Conservation (phyloP, 1,284 basidiomycete genomes). For the Sanghuangporus baumii region DNA sequence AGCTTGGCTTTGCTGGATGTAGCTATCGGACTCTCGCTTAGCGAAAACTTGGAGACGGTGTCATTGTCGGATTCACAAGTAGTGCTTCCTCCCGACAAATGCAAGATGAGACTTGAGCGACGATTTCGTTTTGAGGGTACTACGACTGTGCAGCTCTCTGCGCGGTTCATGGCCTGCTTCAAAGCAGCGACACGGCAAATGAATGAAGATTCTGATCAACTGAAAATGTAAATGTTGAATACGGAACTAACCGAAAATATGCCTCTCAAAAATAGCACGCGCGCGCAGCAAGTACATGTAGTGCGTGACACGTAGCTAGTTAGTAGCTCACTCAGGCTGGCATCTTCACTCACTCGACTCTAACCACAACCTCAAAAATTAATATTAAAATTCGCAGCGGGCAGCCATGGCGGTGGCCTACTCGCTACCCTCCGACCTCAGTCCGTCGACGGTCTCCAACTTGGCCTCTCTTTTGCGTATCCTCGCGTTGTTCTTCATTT, state of each 20-base stretch:
- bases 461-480: constrained; percentile 82
- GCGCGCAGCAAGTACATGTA: constrained; percentile 2
- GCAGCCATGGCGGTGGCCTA: constrained; percentile 60
- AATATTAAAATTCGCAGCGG: constrained; percentile 2
- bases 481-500: constrained; percentile 82
- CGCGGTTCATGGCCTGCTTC: neutral
- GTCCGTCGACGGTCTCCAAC: constrained; percentile 72
- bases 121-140: constrained; percentile 11
- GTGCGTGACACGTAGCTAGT: constrained; percentile 12
- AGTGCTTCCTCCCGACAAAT: constrained; percentile 15
- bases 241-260: neutral
- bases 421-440: constrained; percentile 60
- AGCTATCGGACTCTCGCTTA: neutral
- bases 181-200: neutral
- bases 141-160: neutral
- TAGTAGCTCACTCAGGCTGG: no score
- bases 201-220: no score
- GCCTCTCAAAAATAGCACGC: neutral
- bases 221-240: no score
- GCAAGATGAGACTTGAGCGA: constrained; percentile 3
- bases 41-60: neutral
- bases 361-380: neutral
- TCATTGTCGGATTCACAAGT: constrained; percentile 10
- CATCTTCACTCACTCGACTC: constrained; percentile 1
- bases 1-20: constrained; percentile 6